Base-by-base conservation (phyloP, 108 stramenopile species). In the Asterionellopsis glacialis region DNA sequence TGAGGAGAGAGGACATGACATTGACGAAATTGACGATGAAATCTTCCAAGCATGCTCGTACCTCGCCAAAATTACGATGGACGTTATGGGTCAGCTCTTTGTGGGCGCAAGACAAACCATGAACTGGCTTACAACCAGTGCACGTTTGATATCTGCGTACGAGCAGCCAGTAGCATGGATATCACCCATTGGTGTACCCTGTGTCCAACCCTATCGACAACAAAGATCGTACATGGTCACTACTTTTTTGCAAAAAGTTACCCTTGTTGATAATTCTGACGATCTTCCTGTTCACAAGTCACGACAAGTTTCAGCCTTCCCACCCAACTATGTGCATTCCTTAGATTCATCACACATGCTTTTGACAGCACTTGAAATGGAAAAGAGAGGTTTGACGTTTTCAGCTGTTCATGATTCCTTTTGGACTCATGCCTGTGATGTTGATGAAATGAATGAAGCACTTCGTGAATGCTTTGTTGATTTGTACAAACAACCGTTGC, bases 311-410 rank as follows among this genome's bases (percentile, higher is more conserved):
- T 76, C 91, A 13, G 99, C 99, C 12, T 99, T 99, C 59, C 99
- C 99, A 41, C 99, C 99, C 10, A 99, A 99, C 71, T 99, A 89
- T 71, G 93, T 99, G 1, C 99, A 99, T 68, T 98, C 97, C 16
- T 72, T 99, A 49, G 99, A 99, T 67, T 95, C 96, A 15, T 97
- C 97, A 3, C 99, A 99, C 71, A 99, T 99, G 99, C 78, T 99
- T 16, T 64, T 99, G 77, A 99, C 99, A n/a, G 94, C 96, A 13
- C 53, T 95, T 9, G 93, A 95, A 61, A 98, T 98, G 97, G 74
- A 94, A 28, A 78, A 84, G 56, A 73, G 85, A 44, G 96, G 95
- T 0, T 63, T 99, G 18, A 55, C 77, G 39, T 99, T 98, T 67
- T 87, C 97, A 12, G 97, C 99, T 15, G 99, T 99, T 23, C 99